Percentiles rank a stretch among this genome's conserved stretches.
These are phyloP conservation scores for Venturia nashicola DNA, from an alignment of 2,329 filamentous ascomycete species.

Conservation along the genomic window DNA sequence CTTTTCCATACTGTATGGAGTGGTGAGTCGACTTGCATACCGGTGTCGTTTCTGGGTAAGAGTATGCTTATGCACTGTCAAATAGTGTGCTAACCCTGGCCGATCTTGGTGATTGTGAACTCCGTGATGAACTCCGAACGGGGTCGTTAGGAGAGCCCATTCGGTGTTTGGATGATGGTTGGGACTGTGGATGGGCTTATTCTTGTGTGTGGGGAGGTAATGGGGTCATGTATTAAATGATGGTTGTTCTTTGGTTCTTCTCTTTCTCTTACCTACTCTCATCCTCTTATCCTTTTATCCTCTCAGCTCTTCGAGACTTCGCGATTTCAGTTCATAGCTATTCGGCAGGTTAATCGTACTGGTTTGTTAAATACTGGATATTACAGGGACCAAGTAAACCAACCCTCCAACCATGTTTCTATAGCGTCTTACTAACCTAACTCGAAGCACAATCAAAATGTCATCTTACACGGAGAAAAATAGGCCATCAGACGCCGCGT, in stretches of 20 bases:
- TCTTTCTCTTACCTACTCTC: neutral
- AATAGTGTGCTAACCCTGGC: neutral
- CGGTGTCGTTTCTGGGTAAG: neutral
- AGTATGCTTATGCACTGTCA: neutral
- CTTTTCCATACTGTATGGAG: no score
- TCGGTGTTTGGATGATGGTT: neutral
- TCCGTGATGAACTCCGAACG: neutral
- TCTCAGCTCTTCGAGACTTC: neutral
- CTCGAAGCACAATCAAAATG: neutral
- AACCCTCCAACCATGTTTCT: neutral
- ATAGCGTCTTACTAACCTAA: neutral
- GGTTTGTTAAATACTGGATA: neutral
- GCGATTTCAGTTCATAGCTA: neutral
- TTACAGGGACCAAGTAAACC: neutral
- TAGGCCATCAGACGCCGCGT: neutral
- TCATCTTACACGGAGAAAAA: neutral
- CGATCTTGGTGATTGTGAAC: neutral
- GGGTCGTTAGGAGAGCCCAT: neutral
- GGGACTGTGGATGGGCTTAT: neutral
- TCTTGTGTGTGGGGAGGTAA: neutral
- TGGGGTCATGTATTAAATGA: neutral
- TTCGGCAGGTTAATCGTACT: neutral
- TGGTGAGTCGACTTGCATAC: neutral
- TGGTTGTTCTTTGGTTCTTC: neutral
- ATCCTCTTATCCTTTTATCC: neutral